Evolutionary conservation across 1,139 yeast genomes (phyloP).

Genomic region (Scheffersomyces lignicola): DNA sequence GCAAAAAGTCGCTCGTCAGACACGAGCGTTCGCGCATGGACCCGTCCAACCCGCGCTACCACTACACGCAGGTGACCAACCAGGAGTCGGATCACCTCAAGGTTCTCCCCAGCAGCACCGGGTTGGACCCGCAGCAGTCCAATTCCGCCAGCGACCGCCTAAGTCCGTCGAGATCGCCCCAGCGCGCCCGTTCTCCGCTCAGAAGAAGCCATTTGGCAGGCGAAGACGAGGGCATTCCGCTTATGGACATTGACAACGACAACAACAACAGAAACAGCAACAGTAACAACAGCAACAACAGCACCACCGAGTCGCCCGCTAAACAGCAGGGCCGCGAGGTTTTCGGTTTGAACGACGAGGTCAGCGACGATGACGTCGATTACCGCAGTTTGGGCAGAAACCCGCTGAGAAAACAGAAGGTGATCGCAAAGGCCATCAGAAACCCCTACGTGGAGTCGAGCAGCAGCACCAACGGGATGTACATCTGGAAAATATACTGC

Average conservation of each 20-base stretch:
- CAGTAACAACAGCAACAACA: slow-evolving; percentile 8
- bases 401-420: slow-evolving; percentile 29
- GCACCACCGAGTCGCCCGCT: slow-evolving; percentile 2
- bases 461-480: slow-evolving; percentile 32
- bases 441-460: slow-evolving; percentile 10
- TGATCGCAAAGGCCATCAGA: slow-evolving; percentile 20
- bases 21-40: slow-evolving; percentile 76
- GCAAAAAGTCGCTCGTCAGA: slow-evolving; percentile 71
- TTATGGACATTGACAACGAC: slow-evolving; percentile 38
- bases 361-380: slow-evolving; percentile 16
- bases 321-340: slow-evolving; percentile 50
- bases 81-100: slow-evolving; percentile 63
- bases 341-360: slow-evolving; percentile 64
- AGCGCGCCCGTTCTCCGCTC: slow-evolving; percentile 4
- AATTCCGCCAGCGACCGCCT: slow-evolving; percentile 7
- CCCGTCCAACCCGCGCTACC: slow-evolving; percentile 71
- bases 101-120: slow-evolving; percentile 73
- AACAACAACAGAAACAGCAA: too few relatives aligned
- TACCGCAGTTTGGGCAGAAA: slow-evolving; percentile 7
- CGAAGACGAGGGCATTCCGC: slow-evolving; percentile 46
- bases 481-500: slow-evolving; percentile 84
- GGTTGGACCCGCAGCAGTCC: slow-evolving; percentile 57
- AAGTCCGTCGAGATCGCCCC: slow-evolving; percentile 13
- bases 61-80: slow-evolving; percentile 78
- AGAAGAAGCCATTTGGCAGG: slow-evolving; percentile 8